Conservation (phyloP, 2,329 filamentous ascomycete genomes). For the Chaetomiaceae sp. region DNA sequence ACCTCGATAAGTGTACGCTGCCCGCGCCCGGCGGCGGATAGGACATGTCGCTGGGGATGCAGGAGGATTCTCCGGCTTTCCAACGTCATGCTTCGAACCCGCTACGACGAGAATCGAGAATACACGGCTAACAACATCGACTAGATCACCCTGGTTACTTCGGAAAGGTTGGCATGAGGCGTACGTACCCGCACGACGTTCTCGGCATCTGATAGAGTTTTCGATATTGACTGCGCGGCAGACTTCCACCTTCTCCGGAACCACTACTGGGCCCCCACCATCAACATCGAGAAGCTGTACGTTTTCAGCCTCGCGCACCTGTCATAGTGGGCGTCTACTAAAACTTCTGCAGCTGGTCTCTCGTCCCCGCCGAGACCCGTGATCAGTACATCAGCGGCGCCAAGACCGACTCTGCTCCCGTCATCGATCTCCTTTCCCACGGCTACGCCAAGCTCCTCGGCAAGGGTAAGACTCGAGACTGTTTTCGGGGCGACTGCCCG, state of each 20-base stretch:
- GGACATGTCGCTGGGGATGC: constrained; percentile 1
- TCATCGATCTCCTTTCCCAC: constrained; percentile 94
- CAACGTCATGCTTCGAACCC: constrained; percentile 5
- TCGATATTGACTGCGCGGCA: constrained; percentile 9
- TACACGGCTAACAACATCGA: constrained; percentile 40
- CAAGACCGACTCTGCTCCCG: constrained; percentile 87
- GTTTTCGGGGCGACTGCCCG: not conserved
- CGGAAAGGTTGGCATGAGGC: constrained; percentile 88
- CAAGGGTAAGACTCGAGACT: constrained; percentile 53
- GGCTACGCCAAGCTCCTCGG: constrained; percentile 99
- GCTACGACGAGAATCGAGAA: constrained; percentile 70
- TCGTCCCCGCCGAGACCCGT: constrained; percentile 87
- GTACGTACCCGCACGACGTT: constrained; percentile 13
- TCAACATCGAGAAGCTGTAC: constrained; percentile 91
- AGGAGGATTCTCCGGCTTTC: not conserved
- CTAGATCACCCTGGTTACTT: constrained; percentile 93
- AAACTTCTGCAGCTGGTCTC: constrained; percentile 67
- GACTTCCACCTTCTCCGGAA: constrained; percentile 95
- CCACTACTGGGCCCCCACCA: constrained; percentile 96
- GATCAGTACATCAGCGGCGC: constrained; percentile 78
- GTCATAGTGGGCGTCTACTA: not conserved
- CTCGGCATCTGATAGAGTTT: not conserved
- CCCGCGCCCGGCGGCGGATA: constrained; percentile 39
- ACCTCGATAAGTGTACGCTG: constrained; percentile 61
- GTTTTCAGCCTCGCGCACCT: constrained; percentile 46